Percentiles rank a stretch among this genome's conserved stretches.
phyloP scores from a whole-genome alignment of 1,284 basidiomycete species.

The Binderoboletus segoi region DNA sequence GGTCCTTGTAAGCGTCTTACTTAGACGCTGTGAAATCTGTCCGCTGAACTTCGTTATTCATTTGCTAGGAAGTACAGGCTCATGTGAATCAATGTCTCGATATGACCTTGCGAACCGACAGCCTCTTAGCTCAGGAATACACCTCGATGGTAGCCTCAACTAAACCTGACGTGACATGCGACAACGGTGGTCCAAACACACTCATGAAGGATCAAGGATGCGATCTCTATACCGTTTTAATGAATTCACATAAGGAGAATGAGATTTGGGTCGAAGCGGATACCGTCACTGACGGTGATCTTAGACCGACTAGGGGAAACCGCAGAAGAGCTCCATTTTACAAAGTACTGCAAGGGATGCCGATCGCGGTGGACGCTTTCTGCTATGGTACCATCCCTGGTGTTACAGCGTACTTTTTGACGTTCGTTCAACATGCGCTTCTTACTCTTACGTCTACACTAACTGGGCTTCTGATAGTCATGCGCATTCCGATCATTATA shows the following conservation, averaged over 20 bases:
- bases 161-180: not conserved
- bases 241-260: conserved; percentile 80
- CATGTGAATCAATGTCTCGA: conserved; percentile 60
- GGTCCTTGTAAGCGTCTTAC: conserved; percentile 33
- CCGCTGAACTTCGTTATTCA: not conserved
- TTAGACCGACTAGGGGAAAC: conserved; percentile 52
- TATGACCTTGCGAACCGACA: conserved; percentile 5
- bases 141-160: not conserved
- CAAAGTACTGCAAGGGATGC: conserved; percentile 97
- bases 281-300: conserved; percentile 50
- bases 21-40: not conserved
- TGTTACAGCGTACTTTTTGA: conserved; percentile 87
- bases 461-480: conserved; percentile 54
- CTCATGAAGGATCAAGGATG: conserved; percentile 38
- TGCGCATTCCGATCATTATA: conserved; percentile 95
- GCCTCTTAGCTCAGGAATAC: not conserved
- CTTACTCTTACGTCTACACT: conserved; percentile 1
- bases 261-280: conserved; percentile 85
- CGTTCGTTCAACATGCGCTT: conserved; percentile 45
- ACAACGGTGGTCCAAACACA: conserved; percentile 5
- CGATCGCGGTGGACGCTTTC: conserved; percentile 95
- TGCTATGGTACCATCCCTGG: conserved; percentile 89
- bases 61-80: conserved; percentile 43
- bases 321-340: conserved; percentile 88
- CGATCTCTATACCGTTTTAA: conserved; percentile 71